Base-by-base conservation (phyloP, 495 filamentous ascomycete species). In the Podospora bellae-mahoneyi region DNA sequence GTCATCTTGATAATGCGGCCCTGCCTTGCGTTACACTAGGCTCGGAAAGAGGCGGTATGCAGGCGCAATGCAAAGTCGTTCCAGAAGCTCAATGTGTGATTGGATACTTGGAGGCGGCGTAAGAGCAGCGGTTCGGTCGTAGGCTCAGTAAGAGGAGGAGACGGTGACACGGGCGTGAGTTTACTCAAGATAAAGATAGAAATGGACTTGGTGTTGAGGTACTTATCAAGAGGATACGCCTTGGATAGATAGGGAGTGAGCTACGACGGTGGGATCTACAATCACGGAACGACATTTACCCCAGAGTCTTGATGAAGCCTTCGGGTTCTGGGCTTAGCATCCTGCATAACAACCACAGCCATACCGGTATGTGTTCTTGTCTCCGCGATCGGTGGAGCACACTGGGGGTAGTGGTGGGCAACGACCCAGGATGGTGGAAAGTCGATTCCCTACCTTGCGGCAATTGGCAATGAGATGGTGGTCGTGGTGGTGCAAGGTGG, bases 61-160 rank as follows among this genome's bases (percentile, higher is more conserved):
- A 58, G 23, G n/a, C 55, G 55, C 23, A 20, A 58, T 58, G 55
- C 55, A 58, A n/a, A 58, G n/a, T 19, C 55, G 55, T 58, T 58
- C 55, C 55, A 58, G 55, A 58, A 58, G 55, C 55, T 58, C 55
- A 58, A 20, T 18, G 5, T 23, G 54, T 57, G 54, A 18, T 18
- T 57, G 54, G 54, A 57, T 5, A 23, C 18, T 57, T 18, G 18
- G 18, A 23, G 54, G 54, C 15, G 9, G 5, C 54, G 54, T 57
- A 57, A 57, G 54, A 58, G n/a, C 18, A 20, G 55, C 55, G 55
- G 55, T 18, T 58, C 55, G 23, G 55, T 58, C n/a, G n/a, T 13
- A 10, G 7, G 39, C 39, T 48, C 39, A 16, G 23, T 23, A 23
- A 23, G 23, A 23, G 23, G 39, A 48, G 15, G 39, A 48, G 39